A percentile compares a stretch with the other conserved stretches of the same genome.
Evolutionary conservation across 768 basidiomycete genomes (phyloP).

Genomic region (Kwoniella dendrophila): DNA sequence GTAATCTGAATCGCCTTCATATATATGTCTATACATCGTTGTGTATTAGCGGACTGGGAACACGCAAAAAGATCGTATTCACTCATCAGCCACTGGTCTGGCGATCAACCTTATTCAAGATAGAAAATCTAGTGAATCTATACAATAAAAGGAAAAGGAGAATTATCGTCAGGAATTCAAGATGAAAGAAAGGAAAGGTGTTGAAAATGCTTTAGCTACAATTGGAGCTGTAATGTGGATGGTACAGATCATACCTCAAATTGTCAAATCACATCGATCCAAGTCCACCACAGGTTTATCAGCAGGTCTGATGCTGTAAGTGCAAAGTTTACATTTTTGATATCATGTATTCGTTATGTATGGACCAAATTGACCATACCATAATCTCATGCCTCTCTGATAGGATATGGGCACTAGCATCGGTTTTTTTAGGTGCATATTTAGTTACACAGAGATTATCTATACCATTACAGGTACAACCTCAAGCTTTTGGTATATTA

Average conservation of each 20-base stretch:
- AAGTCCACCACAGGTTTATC: slow-evolving; percentile 74
- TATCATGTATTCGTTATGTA: not conserved
- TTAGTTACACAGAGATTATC: slow-evolving; percentile 67
- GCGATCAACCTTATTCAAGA: not conserved
- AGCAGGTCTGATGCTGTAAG: slow-evolving; percentile 65
- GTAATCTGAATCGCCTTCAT: too few relatives aligned
- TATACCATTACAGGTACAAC: slow-evolving; percentile 66
- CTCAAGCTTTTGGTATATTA: slow-evolving; percentile 63
- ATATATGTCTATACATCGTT: too few relatives aligned
- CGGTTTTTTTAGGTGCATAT: slow-evolving; percentile 70
- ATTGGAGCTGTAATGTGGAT: slow-evolving; percentile 60
- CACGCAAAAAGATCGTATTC: too few relatives aligned
- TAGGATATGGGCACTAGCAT: slow-evolving; percentile 65
- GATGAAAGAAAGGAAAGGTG: slow-evolving; percentile 60
- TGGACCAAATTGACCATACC: not conserved
- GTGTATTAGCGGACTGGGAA: too few relatives aligned
- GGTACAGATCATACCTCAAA: slow-evolving; percentile 66
- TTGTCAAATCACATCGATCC: slow-evolving; percentile 70
- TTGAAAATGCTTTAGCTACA: slow-evolving; percentile 72
- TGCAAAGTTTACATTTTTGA: not conserved
- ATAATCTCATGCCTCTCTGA: not conserved
- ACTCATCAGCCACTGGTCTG: not conserved
- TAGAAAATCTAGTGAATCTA: not conserved
- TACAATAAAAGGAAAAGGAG: not conserved
- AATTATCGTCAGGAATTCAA: not conserved